Base-by-base conservation (phyloP, 495 filamentous ascomycete species). In the Xylaria acuta region DNA sequence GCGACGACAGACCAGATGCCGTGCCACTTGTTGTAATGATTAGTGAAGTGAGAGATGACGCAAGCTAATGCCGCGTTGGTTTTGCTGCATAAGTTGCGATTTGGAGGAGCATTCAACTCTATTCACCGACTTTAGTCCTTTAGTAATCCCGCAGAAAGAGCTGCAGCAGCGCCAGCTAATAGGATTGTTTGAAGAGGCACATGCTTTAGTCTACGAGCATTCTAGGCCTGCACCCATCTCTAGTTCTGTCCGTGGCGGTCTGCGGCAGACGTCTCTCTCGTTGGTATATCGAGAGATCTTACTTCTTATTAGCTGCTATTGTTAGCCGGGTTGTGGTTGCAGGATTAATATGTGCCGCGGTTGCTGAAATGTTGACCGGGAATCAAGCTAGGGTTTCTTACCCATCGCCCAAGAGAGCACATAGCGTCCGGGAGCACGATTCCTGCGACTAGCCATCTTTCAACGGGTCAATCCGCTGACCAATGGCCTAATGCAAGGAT, bases 401-500 rank as follows among this genome's bases (percentile, higher is more conserved):
- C 38, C 60, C 38, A 20, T 30, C 38, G 22, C 11, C 18, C 12
- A 64, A 30, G 60, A 64, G 30, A 41, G 30, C 38, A 45, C 22
- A 30, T 45, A 43, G 22, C 22, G 30, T 60, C 9, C 7, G 60
- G 60, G 25, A 64, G 22, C 22, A 64, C 38, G 38, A 43, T 64
- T 43, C 60, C 25, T 66, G 43, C 30, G 64, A 66, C 45, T 38
- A 45, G 43, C 36, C 34, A 41, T 34, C 20, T 18, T 54, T 14
- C 14, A 43, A 27, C 65, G 65, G 65, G 36, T 43, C 22, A 54
- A 67, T 67, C 65, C 65, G 49, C 65, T 36, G 30, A 22, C 1
- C 14, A 67, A 22, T 53, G 45, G 65, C 34, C 65, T 51, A 54
- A 54, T 54, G 49, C 65, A 67, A 41, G 34, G 65, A 41, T 67